Base-by-base conservation (phyloP, 495 filamentous ascomycete species). In the Penicillium antarcticum region DNA sequence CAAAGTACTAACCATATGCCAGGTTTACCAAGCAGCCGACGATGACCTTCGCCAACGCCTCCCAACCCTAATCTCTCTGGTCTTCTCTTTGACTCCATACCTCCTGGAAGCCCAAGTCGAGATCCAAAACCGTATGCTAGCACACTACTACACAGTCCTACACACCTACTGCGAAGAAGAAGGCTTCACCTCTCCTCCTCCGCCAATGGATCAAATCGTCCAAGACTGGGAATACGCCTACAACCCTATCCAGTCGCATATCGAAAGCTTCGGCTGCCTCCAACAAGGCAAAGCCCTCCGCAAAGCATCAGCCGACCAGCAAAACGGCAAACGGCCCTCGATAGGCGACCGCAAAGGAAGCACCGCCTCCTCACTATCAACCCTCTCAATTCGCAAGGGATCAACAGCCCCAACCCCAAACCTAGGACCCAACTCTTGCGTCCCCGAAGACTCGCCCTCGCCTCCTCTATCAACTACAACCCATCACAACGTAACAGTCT, bases 1-100 rank as follows among this genome's bases (percentile, higher is more conserved):
- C 33, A 6, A 24, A 12, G 43, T 13, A 29, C 42, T 48, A 45
- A 60, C 43, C 21, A 5, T 7, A 18, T 7, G 29, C 16, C 58
- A 95, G 87, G 87, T 87, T 24, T 97, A 96, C 56, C 72, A 84
- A 48, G 75, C 80, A 31, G 86, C 89, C n/a, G 92, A 97, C 56
- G 85, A 89, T 4, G 86, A 88, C 62, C 73, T 97, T 18, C 83
- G 84, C 60, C 73, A 83, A 44, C 82, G 80, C 14, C 82, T 96
- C 3, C 92, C 92, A 4, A 84, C 83, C 2, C 73, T 97, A 12
- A 81, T 94, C 38, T 66, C 75, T 0, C 88, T 89, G 13, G 75
- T 87, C 1, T 89, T 91, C 66, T 86, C 79, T n/a, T 70, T 97
- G 14, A 77, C 95, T 16, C 89, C 90, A n/a, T 80, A 84, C 32